Base-by-base conservation (phyloP, 228 moss, liverwort and hornwort species). In the Sphagnum fallax region DNA sequence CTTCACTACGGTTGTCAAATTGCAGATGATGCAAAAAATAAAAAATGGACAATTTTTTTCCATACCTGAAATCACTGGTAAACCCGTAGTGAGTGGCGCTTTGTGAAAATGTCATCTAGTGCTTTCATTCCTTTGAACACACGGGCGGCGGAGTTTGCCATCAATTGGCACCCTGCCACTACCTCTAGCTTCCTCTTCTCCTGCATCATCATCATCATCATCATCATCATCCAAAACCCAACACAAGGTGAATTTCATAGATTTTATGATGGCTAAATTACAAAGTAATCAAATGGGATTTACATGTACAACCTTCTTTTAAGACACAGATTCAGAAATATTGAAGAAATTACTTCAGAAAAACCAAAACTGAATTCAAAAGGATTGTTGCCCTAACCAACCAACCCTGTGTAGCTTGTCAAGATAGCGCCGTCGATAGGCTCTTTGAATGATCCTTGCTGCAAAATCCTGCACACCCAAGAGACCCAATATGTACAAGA, bases 81-180 rank as follows among this genome's bases (percentile, higher is more conserved):
- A 32, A 32, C 32, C 32, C 32, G 2, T 32, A 32, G 32, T 32
- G 32, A 32, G 3, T 32, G 32, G 32, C 32, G 32, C 13, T 18
- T 79, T 10, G 94, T 94, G 68, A 91, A 94, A 48, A 85, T 73
- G 64, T 89, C 85, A 78, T 94, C 94, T 53, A 94, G 67, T 52
- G 79, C 75, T 63, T 84, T 77, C 84, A 91, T 91, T 48, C 89
- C 75, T 70, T 74, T 79, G 0, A 86, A 72, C 4, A 88, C 78
- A 62, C 84, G 80, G 52, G 79, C 66, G 8, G 91, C 87, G 0
- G 89, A 94, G 57, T 88, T 91, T 52, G 82, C 79, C 79, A 94
- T 79, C 10, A 94, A 82, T 4, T 94, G 94, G 66, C 79, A 81
- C 51, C 91, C 70, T 18, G 78, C 78, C 12, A 94, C 71, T 5